phyloP scores from a whole-genome alignment of 78 protist species.

The Dictyostelium purpureum region DNA sequence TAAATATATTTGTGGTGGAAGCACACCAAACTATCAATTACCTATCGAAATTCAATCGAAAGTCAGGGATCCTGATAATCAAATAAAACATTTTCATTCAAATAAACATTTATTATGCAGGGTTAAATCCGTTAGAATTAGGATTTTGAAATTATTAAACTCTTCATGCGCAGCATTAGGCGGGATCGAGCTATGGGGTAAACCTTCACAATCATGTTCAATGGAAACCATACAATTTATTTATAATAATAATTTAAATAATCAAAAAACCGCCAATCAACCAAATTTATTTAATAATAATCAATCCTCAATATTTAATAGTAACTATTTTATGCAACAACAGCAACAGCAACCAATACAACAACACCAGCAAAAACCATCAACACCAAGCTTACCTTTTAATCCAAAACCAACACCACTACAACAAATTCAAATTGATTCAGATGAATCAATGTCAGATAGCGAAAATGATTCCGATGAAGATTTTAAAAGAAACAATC shows the following conservation, averaged over 20 bases:
- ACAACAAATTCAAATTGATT: neutral
- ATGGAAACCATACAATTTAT: neutral
- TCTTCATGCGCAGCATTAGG: conserved; percentile 61
- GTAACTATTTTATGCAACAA: neutral
- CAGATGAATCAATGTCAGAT: neutral
- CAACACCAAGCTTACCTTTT: no score
- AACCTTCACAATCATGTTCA: conserved; percentile 1
- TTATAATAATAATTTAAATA: neutral
- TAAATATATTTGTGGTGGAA: neutral
- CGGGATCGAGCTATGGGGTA: conserved; percentile 63
- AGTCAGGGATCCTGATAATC: neutral
- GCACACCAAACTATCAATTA: neutral
- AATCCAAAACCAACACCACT: neutral
- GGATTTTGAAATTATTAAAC: conserved; percentile 41
- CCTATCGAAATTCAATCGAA: neutral
- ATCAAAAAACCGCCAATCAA: neutral
- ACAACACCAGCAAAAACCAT: neutral
- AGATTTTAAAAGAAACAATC: conserved; percentile 18
- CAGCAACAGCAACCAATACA: neutral
- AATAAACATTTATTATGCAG: conserved; percentile 31
- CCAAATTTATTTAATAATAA: neutral
- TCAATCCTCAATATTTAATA: neutral
- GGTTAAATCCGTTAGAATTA: conserved; percentile 45
- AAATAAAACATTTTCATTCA: conserved; percentile 41
- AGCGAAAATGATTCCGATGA: neutral